Evolutionary conservation across 495 filamentous ascomycete species (phyloP), one percentile per base, ranked within the genome.

Genomic region (Stereocaulon alpinum): DNA sequence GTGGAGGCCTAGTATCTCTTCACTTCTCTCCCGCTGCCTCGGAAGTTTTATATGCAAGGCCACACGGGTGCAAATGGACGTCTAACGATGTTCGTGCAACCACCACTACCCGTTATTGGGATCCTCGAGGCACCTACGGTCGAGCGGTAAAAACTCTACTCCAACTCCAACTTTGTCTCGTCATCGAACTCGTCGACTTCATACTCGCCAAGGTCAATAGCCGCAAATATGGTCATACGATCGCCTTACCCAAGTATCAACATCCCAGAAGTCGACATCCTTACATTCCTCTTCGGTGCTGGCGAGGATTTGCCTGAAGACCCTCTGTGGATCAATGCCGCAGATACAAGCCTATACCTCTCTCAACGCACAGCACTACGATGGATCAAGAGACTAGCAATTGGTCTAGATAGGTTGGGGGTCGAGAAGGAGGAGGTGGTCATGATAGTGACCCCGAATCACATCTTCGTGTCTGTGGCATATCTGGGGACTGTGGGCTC

Each of bases 401-500:
- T 56, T 91, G 90, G 1, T 73, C 15, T 84, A 82, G 69, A 76
- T 76, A 41, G 58, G 74, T 24, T 93, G 80, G 76, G 76, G 81
- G 44, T 96, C 86, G 77, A 80, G 61, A 89, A 85, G 66, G 89
- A 88, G 58, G 89, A 91, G 66, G 84, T 88, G 9, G 71, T 93
- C 9, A 82, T 79, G 18, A 71, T 91, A 44, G 84, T 78, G 68
- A 82, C 83, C 1, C 85, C 88, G 40, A 95, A 92, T 69, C 80
- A 77, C 67, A 84, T 92, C 63, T 87, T 91, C 69, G 82, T 83
- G 40, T 78, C 86, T 20, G 71, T 77, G 4, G 71, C 91, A 48
- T 87, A 76, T 68, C 89, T 89, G 77, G 92, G 90, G 32, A 73
- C 79, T 15, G 82, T 86, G 61, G 95, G 89, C 85, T 86, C 91